Evolutionary conservation across 164 flowering plant genomes (phyloP), one percentile per base, ranked within the genome.

Genomic region (Umbellularia californica): DNA sequence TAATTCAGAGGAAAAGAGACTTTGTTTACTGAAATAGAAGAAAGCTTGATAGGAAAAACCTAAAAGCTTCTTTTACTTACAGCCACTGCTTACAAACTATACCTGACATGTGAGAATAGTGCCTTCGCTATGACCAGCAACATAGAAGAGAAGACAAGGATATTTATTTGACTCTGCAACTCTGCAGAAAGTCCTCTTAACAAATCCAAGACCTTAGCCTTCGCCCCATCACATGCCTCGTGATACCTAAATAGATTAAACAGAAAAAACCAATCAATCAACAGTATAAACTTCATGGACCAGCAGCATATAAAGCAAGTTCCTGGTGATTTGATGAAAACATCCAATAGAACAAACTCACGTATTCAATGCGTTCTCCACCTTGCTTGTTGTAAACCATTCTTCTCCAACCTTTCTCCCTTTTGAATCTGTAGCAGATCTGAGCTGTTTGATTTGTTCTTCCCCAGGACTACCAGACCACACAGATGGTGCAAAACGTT

Each of bases 341-440:
- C 41, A 72, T 33, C 30, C 50, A 72, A 28, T 47, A 69, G 11
- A 7, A 41, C 25, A 69, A 23, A 33, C 60, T 52, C 65, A 92
- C 99, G 97, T 92, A 69, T 69, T 60, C 75, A 95, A 79, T 71
- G 97, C 95, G 75, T 83, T 84, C 80, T 93, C 99, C 81, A 95
- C 98, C 80, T 90, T 92, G 69, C 27, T 51, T 15, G 99, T 95
- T 75, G 95, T 93, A 83, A 87, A 93, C 99, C 98, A 95, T 85
- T 95, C 99, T 52, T 93, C 98, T 58, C 98, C 97, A 81, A 92
- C 95, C 81, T 85, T 95, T 88, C 83, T 92, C 72, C 98, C 98
- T 81, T 89, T 95, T 27, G 97, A 90, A 88, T 95, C 98, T 50
- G 87, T 41, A 71, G 99, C 97, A 73, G 90, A 91, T 78, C 72